Evolutionary conservation across 2,329 filamentous ascomycete genomes (phyloP), one percentile per base, ranked within the genome.

Genomic region (Septoria linicola): DNA sequence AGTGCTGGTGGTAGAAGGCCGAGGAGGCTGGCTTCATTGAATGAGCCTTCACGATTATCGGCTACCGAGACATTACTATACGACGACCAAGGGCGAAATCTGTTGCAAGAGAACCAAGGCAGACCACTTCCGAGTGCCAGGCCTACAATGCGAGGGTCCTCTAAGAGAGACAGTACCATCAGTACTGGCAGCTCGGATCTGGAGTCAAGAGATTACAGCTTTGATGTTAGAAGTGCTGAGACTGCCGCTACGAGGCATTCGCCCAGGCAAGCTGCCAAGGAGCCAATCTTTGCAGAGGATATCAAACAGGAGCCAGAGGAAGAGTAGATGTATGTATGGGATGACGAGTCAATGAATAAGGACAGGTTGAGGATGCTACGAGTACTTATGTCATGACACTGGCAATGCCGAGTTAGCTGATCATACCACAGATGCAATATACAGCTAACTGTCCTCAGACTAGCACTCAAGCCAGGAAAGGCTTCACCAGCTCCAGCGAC

Each of bases 1-100:
- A 57, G 51, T 25, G 53, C 41, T 4, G 57, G 45, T n/a, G 47
- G 46, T 4, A 35, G 62, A n/a, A 53, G 63, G 31, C 53, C 59
- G 8, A 51, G 58, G 25, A 63, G 59, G 34, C 44, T 48, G 13
- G 34, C 41, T 27, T 44, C 49, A 2, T 41, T 51, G 23, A 55
- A 58, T 16, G 52, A 57, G 16, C 58, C 53, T 14, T 66, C 63
- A 44, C 47, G 64, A 10, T 55, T 66, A 4, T 60, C 55, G 3
- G 59, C 62, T 8, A 64, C 64, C 10, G 64, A 66, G 49, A 65
- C 60, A 4, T 27, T 66, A 6, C 39, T 65, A 34, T 53, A 62
- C 40, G 58, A 55, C n/a, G 49, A 54, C 2, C 50, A 34, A 6
- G 51, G 55, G n/a, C 43, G 43, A 37, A 34, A 47, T 6, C 14